These are phyloP conservation scores for Haplosporangium sp. DNA, from an alignment of 371 early-diverging fungal species.

Conservation along the genomic window DNA sequence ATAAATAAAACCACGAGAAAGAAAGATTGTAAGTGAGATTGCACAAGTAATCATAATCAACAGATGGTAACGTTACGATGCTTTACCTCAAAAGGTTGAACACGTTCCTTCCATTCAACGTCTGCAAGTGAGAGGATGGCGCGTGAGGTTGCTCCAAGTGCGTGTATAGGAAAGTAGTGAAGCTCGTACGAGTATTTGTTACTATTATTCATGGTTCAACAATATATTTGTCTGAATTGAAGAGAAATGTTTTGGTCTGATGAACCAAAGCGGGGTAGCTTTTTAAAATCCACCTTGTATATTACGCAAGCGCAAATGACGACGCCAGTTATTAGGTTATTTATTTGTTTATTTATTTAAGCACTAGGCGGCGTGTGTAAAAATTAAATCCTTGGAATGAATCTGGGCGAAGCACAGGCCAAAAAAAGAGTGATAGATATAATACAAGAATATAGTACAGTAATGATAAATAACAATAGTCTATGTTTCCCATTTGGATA, in stretches of 20 bases:
- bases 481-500: background rate
- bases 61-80: background rate
- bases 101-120: slow-evolving; percentile 21
- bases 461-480: background rate
- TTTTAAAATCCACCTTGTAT: too few species aligned
- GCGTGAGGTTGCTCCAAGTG: slow-evolving; percentile 23
- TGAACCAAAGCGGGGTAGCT: too few species aligned
- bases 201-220: background rate
- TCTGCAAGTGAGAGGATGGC: slow-evolving; percentile 23
- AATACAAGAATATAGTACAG: slow-evolving; percentile 21
- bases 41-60: background rate
- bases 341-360: too few species aligned
- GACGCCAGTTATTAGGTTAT: too few species aligned
- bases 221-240: too few species aligned
- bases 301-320: too few species aligned
- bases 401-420: background rate
- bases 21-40: background rate
- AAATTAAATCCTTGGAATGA: too few species aligned
- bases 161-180: slow-evolving; percentile 36
- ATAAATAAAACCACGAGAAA: background rate
- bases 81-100: slow-evolving; percentile 24
- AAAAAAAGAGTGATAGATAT: slow-evolving; percentile 8
- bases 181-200: slow-evolving; percentile 10
- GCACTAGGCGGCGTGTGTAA: too few species aligned
- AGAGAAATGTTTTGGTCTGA: background rate